Evolutionary conservation across 257 asterid species (phyloP).

Genomic region (Eucommia ulmoides): DNA sequence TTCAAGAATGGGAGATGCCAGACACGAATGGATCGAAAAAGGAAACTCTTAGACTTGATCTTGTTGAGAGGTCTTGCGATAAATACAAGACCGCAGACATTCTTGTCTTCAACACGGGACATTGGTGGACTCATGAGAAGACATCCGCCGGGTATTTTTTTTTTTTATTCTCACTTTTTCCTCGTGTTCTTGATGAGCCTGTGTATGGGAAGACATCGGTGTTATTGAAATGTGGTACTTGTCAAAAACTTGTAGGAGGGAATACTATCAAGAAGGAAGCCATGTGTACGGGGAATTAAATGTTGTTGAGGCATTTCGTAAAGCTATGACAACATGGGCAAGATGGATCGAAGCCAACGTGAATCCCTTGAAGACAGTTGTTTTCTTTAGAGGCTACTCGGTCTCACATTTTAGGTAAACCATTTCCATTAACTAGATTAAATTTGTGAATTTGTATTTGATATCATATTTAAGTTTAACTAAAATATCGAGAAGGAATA

Average conservation of each 20-base stretch:
- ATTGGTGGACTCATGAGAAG: background rate
- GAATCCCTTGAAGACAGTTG: background rate
- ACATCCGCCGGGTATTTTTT: background rate
- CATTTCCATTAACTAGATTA: no score
- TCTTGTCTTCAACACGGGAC: no score
- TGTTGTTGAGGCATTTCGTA: background rate
- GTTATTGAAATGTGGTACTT: background rate
- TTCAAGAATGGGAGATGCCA: background rate
- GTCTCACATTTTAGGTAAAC: slow-evolving; percentile 1
- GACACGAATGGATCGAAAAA: background rate
- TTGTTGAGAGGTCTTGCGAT: background rate
- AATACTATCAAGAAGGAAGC: background rate
- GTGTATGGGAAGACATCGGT: background rate
- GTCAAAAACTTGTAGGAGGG: background rate
- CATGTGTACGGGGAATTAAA: background rate
- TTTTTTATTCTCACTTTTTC: background rate
- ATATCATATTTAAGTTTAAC: no score
- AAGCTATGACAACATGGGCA: slow-evolving; percentile 1
- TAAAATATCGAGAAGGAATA: no score
- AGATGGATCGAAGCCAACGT: background rate
- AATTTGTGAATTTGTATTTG: no score
- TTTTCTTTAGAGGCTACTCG: background rate
- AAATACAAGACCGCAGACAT: background rate
- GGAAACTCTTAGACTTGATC: background rate
- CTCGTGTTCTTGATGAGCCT: background rate